phyloP scores from a whole-genome alignment of 2,329 filamentous ascomycete species.

The Helotiales sp. region DNA sequence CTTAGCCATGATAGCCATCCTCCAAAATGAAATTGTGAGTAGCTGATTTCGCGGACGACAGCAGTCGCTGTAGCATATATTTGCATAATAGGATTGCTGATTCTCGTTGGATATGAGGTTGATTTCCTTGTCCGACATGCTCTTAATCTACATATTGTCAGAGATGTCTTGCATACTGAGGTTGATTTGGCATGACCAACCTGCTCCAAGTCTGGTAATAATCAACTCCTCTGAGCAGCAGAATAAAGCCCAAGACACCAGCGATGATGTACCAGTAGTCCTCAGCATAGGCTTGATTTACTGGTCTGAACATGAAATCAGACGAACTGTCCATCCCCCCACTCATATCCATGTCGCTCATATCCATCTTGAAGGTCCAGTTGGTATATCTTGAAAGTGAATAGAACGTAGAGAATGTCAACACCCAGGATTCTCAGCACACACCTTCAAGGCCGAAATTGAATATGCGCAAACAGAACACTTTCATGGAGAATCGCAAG shows the following conservation, averaged over 20 bases:
- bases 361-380: conserved; percentile 15
- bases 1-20: conserved; percentile 54
- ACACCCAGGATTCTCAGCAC: not conserved
- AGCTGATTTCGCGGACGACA: conserved; percentile 54
- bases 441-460: not conserved
- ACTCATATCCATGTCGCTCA: conserved; percentile 24
- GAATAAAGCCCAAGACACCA: conserved; percentile 37
- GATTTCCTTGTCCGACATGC: conserved; percentile 40
- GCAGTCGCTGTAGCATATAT: conserved; percentile 60
- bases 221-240: conserved; percentile 22
- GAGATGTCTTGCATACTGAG: not conserved
- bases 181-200: conserved; percentile 4
- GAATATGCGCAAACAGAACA: not conserved
- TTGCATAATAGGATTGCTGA: conserved; percentile 47
- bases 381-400: not conserved
- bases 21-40: conserved; percentile 53
- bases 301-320: conserved; percentile 42
- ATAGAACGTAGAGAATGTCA: not conserved
- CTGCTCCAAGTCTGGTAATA: conserved; percentile 25
- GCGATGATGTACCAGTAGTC: conserved; percentile 61
- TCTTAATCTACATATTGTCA: conserved; percentile 42
- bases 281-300: conserved; percentile 52
- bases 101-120: conserved; percentile 52
- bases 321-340: conserved; percentile 23
- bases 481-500: not conserved